Evolutionary conservation across 345 rosid species (phyloP), one percentile per base, ranked within the genome.

Genomic region (Gossypium arboreum): DNA sequence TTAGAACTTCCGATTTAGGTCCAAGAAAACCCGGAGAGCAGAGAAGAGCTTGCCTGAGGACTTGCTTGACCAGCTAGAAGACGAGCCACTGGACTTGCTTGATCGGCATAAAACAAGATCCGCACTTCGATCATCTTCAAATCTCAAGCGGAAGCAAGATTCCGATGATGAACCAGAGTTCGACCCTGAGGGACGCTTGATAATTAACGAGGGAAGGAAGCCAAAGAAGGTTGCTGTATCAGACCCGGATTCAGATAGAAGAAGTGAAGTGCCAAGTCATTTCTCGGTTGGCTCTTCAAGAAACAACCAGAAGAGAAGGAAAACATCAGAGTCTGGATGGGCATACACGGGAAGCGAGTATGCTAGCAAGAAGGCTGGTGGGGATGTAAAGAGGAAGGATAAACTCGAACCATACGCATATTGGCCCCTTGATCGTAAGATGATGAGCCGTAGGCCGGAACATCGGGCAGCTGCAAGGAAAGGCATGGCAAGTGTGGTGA

Each of bases 401-500:
- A 95, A 93, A 81, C 90, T 95, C 16, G 98, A 73, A 68, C 98
- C 99, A 0, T 93, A 91, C 76, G 99, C 99, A 0, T 95, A 93
- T 75, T 95, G 99, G 99, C 98, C 99, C 2, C 89, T 95, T 9
- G 98, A 95, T 77, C 88, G 97, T 9, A 95, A 93, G 87, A 91
- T 95, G 98, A 90, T 93, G 92, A 93, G 98, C 79, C 88, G 90
- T 54, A 88, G 94, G 75, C 91, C 98, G 1, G 91, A 93, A 77
- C 98, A 93, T 71, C 85, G 89, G 52, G 97, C 93, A 11, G 89
- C 94, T 43, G 99, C 99, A 0, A 79, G 92, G 63, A 90, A 85
- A 79, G 99, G 99, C 12, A 93, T 95, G 94, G 81, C 90, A 2
- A 90, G 97, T 29, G 97, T 88, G 24, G 97, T 91, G 18, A 90